Conservation (phyloP, 371 early-diverging fungal species). For the Funneliformis caledonium region DNA sequence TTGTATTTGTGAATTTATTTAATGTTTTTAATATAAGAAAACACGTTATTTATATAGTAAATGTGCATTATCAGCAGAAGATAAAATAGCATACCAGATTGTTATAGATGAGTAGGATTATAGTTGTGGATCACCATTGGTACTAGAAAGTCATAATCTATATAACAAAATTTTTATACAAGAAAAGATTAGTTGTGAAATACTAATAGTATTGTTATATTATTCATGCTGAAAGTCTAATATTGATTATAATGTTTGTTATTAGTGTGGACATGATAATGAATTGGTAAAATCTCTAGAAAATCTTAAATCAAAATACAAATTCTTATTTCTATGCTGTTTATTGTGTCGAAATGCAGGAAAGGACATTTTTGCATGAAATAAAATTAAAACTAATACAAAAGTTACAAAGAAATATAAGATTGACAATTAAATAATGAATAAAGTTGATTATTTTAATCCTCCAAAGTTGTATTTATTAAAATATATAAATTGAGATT, state of each 20-base stretch:
- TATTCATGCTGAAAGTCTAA: background rate
- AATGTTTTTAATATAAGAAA: background rate
- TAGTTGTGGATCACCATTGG: constrained; percentile 35
- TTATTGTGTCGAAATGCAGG: no score
- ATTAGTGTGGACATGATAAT: background rate
- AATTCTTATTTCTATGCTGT: no score
- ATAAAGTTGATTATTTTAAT: no score
- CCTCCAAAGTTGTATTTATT: no score
- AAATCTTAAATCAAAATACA: background rate
- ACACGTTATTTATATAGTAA: background rate
- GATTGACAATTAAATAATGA: no score
- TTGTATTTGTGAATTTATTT: background rate
- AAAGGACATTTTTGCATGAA: no score
- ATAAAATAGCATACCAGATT: background rate
- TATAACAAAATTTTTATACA: background rate
- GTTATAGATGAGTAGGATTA: background rate
- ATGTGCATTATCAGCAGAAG: background rate
- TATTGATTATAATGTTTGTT: background rate
- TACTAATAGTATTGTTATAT: background rate
- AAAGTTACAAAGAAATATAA: no score
- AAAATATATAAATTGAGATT: no score
- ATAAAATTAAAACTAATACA: no score
- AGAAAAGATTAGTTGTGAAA: background rate
- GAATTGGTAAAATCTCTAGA: background rate
- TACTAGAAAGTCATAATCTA: background rate